These are phyloP conservation scores for Tylopilus plumbeoviolaceoides DNA, from an alignment of 768 basidiomycete genomes.

Conservation along the genomic window DNA sequence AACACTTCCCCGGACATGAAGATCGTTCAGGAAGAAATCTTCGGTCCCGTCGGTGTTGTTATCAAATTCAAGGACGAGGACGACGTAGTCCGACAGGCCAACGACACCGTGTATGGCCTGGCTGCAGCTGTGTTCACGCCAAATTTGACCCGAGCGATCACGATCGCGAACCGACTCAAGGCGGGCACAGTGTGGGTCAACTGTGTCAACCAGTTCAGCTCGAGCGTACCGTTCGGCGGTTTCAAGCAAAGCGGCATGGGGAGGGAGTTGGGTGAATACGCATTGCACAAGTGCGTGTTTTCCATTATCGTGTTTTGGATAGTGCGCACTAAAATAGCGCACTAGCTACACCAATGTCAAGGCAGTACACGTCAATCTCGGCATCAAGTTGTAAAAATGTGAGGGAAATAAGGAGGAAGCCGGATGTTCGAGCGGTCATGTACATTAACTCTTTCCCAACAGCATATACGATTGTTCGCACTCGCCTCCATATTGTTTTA, in stretches of 20 bases:
- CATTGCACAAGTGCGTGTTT: slow-evolving; percentile 45
- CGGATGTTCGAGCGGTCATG: not conserved
- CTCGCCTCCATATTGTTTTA: not conserved
- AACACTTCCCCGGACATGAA: slow-evolving; percentile 65
- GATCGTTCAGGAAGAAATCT: slow-evolving; percentile 74
- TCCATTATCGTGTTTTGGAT: not conserved
- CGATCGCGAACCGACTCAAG: slow-evolving; percentile 67
- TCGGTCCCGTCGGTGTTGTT: slow-evolving; percentile 75
- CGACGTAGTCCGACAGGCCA: slow-evolving; percentile 69
- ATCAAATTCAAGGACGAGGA: slow-evolving; percentile 71
- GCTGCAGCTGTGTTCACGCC: slow-evolving; percentile 84
- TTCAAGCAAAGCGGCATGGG: slow-evolving; percentile 77
- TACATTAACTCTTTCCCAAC: not conserved
- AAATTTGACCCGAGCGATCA: slow-evolving; percentile 70
- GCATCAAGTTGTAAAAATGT: slow-evolving; percentile 12
- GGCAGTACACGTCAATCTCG: slow-evolving; percentile 47
- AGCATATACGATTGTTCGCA: not conserved
- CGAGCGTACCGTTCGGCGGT: slow-evolving; percentile 73
- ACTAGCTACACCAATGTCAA: slow-evolving; percentile 23
- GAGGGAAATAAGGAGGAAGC: not conserved
- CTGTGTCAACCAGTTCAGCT: slow-evolving; percentile 26
- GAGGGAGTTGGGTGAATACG: slow-evolving; percentile 77
- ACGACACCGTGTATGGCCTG: slow-evolving; percentile 84
- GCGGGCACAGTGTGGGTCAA: slow-evolving; percentile 79
- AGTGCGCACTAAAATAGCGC: not conserved